Evolutionary conservation across 192 early-diverging fungal species (phyloP).

Genomic region (Entomortierella beljakovae): DNA sequence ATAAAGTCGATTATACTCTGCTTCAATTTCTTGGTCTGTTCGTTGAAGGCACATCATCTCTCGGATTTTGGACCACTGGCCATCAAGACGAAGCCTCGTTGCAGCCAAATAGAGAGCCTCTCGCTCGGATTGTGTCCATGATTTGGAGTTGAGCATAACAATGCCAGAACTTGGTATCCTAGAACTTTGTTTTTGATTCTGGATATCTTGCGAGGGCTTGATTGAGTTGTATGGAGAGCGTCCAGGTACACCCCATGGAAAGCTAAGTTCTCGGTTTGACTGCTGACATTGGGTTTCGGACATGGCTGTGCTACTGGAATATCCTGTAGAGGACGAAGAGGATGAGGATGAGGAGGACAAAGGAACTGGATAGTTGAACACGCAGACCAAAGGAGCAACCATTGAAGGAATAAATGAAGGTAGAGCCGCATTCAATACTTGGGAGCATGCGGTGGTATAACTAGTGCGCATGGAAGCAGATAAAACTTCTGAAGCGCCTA

Average conservation of each 20-base stretch:
- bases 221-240: not conserved
- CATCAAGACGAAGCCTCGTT: slow-evolving; percentile 13
- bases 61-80: slow-evolving; percentile 47
- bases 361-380: slow-evolving; percentile 33
- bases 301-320: not conserved
- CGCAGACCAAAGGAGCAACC: slow-evolving; percentile 39
- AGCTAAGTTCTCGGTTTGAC: slow-evolving; percentile 13
- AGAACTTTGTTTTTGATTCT: not conserved
- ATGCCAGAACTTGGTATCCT: slow-evolving; percentile 15
- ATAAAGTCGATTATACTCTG: slow-evolving; percentile 34
- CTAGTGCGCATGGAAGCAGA: slow-evolving; percentile 1
- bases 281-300: not conserved
- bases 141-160: slow-evolving; percentile 13
- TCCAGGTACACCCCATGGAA: slow-evolving; percentile 36
- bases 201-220: not conserved
- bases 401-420: slow-evolving; percentile 41
- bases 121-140: slow-evolving; percentile 30
- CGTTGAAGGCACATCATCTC: slow-evolving; percentile 40
- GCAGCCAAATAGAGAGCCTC: slow-evolving; percentile 37
- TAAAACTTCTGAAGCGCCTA: slow-evolving; percentile 17
- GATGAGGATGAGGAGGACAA: slow-evolving; percentile 1
- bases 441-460: slow-evolving; percentile 17
- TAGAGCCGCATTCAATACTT: slow-evolving; percentile 20
- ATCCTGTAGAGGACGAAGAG: not conserved
- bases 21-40: slow-evolving; percentile 34